Base-by-base conservation (phyloP, 192 early-diverging fungal genomes). In the Rhizoclosmatium sp. region DNA sequence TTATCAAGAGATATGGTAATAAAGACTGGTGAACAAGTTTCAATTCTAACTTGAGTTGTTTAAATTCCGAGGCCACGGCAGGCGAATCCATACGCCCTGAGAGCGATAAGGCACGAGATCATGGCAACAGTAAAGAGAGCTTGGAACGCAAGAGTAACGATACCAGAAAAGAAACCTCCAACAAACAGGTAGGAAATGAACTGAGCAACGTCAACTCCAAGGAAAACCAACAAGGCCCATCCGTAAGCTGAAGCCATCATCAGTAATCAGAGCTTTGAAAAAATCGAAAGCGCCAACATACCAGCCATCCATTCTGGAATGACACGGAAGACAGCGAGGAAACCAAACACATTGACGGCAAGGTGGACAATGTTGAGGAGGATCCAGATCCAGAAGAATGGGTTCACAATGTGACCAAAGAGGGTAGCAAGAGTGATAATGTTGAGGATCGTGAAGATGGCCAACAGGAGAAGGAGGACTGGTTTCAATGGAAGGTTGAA, bases 231-330 rank as follows among this genome's bases (percentile, higher is more conserved):
- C 1, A 68, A 47, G 14, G 31, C 51, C 64, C 65, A 78, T 21
- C 45, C 66, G 65, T 68, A 78, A 2, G 65, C 76, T 51, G 45
- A n/a, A n/a, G 47, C 60, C 56, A 47, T 44, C 47, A 1, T 54
- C 2, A 73, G 5, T 2, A 46, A 73, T 60, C 19, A 73, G 54
- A 2, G n/a, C 12, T 0, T 1, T 10, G 49, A 58, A 59, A 21
- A 39, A 58, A 59, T 60, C n/a, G 49, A 59, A 59, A n/a, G 1
- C 46, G 4, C 47, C 51, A 12, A 12, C 51, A 3, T 56, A 65
- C 73, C 39, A 59, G 42, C 61, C 59, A 76, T 65, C 61, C 45
- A 76, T 65, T 65, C 74, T 12, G 76, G 76, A 54, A 78, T 68
- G 39, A 78, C 65, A 4, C 76, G 41, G 21, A n/a, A 44, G 4